These are phyloP conservation scores for Pythium biforme DNA, from an alignment of 352 stramenopile species.

Conservation along the genomic window DNA sequence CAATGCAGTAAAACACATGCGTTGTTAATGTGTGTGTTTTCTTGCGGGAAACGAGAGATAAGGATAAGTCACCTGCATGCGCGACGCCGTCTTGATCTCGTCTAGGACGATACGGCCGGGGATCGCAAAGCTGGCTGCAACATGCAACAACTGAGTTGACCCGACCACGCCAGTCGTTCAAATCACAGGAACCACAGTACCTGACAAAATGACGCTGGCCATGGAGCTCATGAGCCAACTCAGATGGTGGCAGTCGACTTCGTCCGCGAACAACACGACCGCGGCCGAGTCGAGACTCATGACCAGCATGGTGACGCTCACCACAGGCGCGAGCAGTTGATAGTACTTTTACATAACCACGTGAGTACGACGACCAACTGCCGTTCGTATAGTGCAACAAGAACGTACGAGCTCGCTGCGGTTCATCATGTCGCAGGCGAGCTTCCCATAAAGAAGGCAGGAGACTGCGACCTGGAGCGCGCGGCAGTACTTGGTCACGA, in stretches of 20 bases:
- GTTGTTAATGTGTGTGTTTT: not conserved
- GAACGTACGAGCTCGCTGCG: conserved; percentile 23
- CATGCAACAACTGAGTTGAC: not conserved
- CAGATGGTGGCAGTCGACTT: conserved; percentile 69
- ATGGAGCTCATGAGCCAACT: conserved; percentile 74
- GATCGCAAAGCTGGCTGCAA: conserved; percentile 58
- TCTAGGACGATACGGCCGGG: conserved; percentile 56
- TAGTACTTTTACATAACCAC: conserved; percentile 35
- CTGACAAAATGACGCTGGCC: conserved; percentile 53
- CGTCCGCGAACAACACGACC: conserved; percentile 40
- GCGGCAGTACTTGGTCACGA: conserved; percentile 71
- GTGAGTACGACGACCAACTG: not conserved
- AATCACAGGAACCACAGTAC: conserved; percentile 19
- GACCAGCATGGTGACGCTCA: conserved; percentile 46
- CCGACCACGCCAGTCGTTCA: no score
- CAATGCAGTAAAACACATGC: no score
- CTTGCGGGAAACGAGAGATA: not conserved
- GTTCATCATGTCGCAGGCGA: conserved; percentile 62
- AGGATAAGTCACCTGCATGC: conserved; percentile 41
- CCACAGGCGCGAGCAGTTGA: conserved; percentile 49
- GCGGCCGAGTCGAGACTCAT: conserved; percentile 54
- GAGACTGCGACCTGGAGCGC: conserved; percentile 66
- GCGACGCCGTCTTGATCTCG: conserved; percentile 53
- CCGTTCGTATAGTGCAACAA: not conserved
- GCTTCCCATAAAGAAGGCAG: conserved; percentile 66